phyloP scores from a whole-genome alignment of 805 yeast species.

The Yarrowia porcina region DNA sequence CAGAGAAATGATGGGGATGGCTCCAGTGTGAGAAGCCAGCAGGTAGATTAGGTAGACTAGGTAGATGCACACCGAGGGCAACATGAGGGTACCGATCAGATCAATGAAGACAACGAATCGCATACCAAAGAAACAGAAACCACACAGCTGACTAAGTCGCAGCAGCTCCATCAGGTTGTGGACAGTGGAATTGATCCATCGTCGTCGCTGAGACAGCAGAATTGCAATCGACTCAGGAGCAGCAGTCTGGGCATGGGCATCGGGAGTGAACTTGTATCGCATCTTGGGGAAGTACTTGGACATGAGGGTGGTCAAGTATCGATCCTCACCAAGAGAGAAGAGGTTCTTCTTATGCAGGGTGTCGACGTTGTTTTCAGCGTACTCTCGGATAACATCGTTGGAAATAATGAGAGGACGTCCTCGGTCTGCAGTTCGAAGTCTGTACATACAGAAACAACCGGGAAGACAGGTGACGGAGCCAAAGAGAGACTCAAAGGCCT shows the following conservation, averaged over 20 bases:
- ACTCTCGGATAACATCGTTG: slow-evolving; percentile 57
- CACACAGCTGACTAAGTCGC: slow-evolving; percentile 56
- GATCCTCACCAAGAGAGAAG: slow-evolving; percentile 60
- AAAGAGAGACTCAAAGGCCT: slow-evolving; percentile 59
- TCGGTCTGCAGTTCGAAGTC: slow-evolving; percentile 47
- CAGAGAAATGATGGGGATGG: slow-evolving; percentile 52
- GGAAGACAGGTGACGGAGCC: slow-evolving; percentile 66
- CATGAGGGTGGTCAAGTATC: slow-evolving; percentile 57
- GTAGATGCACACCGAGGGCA: slow-evolving; percentile 57
- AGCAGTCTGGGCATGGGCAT: slow-evolving; percentile 56
- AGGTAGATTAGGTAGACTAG: slow-evolving; percentile 52
- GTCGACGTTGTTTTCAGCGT: slow-evolving; percentile 53
- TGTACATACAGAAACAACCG: slow-evolving; percentile 61
- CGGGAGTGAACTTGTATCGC: slow-evolving; percentile 53
- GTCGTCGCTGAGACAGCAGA: slow-evolving; percentile 55
- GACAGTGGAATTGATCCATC: slow-evolving; percentile 66
- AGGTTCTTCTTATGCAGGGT: slow-evolving; percentile 60
- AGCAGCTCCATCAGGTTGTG: slow-evolving; percentile 59
- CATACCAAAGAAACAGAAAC: slow-evolving; percentile 60
- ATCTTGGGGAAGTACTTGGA: slow-evolving; percentile 55
- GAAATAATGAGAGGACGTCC: slow-evolving; percentile 57
- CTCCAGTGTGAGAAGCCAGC: slow-evolving; percentile 50
- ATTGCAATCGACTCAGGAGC: slow-evolving; percentile 54
- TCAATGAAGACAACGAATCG: slow-evolving; percentile 57
- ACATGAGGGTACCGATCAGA: slow-evolving; percentile 53